phyloP scores from a whole-genome alignment of 805 yeast species.

The Komagataella ulmi region DNA sequence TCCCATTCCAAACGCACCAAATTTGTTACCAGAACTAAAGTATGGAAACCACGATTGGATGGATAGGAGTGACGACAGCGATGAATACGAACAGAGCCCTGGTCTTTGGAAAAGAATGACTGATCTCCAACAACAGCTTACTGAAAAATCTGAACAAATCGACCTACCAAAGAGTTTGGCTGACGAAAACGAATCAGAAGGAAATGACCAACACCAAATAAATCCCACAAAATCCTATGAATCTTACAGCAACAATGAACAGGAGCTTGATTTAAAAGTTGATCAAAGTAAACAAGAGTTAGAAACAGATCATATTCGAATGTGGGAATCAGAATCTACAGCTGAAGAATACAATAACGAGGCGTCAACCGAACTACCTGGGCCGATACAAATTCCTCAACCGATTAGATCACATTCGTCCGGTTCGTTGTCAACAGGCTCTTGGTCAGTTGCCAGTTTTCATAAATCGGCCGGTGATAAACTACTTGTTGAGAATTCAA shows the following conservation, averaged over 20 bases:
- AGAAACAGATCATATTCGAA: neutral
- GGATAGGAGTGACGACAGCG: neutral
- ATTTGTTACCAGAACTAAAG: neutral
- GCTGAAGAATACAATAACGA: neutral
- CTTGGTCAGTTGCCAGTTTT: constrained; percentile 13
- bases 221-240: neutral
- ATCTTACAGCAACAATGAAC: neutral
- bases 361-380: neutral
- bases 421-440: constrained; percentile 18
- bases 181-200: neutral
- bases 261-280: neutral
- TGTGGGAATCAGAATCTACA: neutral
- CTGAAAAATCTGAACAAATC: neutral
- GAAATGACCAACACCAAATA: neutral
- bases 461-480: neutral
- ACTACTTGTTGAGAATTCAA: constrained; percentile 1
- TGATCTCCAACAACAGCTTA: neutral
- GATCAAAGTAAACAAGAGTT: neutral
- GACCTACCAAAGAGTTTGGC: neutral
- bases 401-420: constrained; percentile 7
- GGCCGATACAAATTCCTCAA: neutral
- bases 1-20: neutral
- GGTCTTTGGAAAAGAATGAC: neutral
- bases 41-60: neutral
- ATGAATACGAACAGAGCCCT: neutral